Base-by-base conservation (phyloP, 2,329 filamentous ascomycete species). In the Bertia moriformis region DNA sequence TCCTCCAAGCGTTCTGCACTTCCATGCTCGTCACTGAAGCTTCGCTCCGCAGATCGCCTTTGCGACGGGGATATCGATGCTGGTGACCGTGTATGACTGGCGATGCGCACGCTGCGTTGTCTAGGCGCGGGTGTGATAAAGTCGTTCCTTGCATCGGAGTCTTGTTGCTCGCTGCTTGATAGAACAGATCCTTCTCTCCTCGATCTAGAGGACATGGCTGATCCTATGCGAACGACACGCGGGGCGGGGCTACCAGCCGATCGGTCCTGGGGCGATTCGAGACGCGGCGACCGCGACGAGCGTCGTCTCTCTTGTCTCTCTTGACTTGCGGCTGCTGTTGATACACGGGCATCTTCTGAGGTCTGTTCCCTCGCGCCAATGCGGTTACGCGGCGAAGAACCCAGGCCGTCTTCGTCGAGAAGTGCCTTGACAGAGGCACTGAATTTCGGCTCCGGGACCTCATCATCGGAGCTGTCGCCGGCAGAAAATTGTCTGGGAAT, bases 381-480 rank as follows among this genome's bases (percentile, higher is more conserved):
- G 12, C 7, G 7, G 32, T 7, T 7, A 12, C 15, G 32, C 51
- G 14, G 56, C 55, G 15, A 57, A 54, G 37, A 35, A 7, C 32
- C 32, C 15, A 35, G 15, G 10, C 32, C 32, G 32, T 35, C 32
- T 7, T 17, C 32, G 15, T 35, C 32, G 10, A 78, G 60, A 29
- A 79, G 59, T 18, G 72, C 74, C 44, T 74, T 72, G 15, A 74
- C 76, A 38, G 73, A 65, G 33, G 73, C 73, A 51, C 73, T 79
- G 46, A 80, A 70, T 48, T 76, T 77, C 57, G 73, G 72, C 39
- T 68, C 73, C 10, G 69, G 68, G 17, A 75, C 67, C 49, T 79
- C 75, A 49, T 78, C 74, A 51, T 80, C 75, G 3, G 73, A 78
- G 55, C 71, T 78, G 51, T 78, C 73, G 42, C 69, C 72, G 38